phyloP scores from a whole-genome alignment of 2,329 filamentous ascomycete species.

The Venturia asperata region DNA sequence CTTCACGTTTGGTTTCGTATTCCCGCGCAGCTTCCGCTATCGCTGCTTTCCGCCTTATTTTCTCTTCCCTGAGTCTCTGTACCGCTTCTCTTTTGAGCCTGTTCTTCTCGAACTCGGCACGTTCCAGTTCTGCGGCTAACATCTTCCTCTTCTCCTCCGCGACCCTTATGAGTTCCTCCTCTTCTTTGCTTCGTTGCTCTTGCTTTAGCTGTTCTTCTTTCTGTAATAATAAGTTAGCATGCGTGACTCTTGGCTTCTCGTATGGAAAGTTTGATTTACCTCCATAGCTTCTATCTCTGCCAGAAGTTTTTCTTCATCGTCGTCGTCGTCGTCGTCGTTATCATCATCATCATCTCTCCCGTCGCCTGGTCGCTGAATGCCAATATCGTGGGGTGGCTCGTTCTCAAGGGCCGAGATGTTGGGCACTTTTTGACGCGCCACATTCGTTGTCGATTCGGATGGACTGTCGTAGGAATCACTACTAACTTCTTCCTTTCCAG shows the following conservation, averaged over 20 bases:
- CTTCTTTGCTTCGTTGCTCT: neutral
- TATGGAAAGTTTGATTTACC: neutral
- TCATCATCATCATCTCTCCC: neutral
- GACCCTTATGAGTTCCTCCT: neutral
- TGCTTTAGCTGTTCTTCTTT: neutral
- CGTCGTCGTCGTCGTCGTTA: neutral
- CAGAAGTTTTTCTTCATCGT: neutral
- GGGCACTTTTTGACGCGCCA: neutral
- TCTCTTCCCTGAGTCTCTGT: neutral
- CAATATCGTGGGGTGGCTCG: neutral
- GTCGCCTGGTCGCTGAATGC: neutral
- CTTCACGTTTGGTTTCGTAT: neutral
- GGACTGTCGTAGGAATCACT: constrained; percentile 3
- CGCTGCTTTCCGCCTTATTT: neutral
- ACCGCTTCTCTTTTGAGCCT: neutral
- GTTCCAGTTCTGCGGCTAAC: neutral
- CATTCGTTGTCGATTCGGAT: neutral
- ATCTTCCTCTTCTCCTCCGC: neutral
- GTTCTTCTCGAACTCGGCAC: neutral
- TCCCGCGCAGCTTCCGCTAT: neutral
- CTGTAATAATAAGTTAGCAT: neutral
- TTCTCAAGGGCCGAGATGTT: neutral
- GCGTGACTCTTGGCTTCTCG: neutral
- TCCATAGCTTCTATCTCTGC: constrained; percentile 1
- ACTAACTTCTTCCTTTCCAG: neutral